phyloP scores from a whole-genome alignment of 768 basidiomycete genomes.

The Mycena latifolia region DNA sequence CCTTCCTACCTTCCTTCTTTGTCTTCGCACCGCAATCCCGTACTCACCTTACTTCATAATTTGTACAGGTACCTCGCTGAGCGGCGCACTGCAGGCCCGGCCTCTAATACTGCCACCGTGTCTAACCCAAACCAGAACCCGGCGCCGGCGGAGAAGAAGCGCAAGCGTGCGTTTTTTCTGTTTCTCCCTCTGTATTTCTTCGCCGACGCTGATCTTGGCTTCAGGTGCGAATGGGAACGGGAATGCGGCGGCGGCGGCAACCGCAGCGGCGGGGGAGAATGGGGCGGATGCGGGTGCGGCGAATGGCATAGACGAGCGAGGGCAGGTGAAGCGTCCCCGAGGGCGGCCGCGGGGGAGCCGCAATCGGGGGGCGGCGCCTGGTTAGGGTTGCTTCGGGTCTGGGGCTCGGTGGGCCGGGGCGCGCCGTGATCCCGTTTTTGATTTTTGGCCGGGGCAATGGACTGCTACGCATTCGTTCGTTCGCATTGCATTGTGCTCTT shows the following conservation, averaged over 20 bases:
- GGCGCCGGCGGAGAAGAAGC: slow-evolving; percentile 28
- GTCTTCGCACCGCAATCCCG: not conserved
- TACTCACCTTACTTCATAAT: slow-evolving; percentile 2
- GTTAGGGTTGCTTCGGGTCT: not conserved
- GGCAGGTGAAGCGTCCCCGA: slow-evolving; percentile 63
- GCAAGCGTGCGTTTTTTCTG: slow-evolving; percentile 11
- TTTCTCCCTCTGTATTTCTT: not conserved
- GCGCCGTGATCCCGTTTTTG: not conserved
- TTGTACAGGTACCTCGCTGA: slow-evolving; percentile 69
- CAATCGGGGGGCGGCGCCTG: slow-evolving; percentile 50
- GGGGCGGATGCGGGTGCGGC: not conserved
- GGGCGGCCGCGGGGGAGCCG: slow-evolving; percentile 82
- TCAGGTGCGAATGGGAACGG: slow-evolving; percentile 1
- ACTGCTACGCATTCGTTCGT: not conserved
- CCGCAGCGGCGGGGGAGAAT: not conserved
- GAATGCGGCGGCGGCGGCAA: not conserved
- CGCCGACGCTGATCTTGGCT: not conserved
- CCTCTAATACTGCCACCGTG: not conserved
- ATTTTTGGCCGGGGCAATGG: not conserved
- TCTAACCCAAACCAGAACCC: not conserved
- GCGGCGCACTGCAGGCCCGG: slow-evolving; percentile 53
- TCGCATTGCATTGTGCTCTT: not conserved
- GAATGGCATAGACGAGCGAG: slow-evolving; percentile 39
- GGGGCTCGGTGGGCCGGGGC: too few relatives aligned
- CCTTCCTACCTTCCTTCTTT: not conserved